These are phyloP conservation scores for Cordyceps cateniannulata DNA, from an alignment of 2,329 filamentous ascomycete species.

Conservation along the genomic window DNA sequence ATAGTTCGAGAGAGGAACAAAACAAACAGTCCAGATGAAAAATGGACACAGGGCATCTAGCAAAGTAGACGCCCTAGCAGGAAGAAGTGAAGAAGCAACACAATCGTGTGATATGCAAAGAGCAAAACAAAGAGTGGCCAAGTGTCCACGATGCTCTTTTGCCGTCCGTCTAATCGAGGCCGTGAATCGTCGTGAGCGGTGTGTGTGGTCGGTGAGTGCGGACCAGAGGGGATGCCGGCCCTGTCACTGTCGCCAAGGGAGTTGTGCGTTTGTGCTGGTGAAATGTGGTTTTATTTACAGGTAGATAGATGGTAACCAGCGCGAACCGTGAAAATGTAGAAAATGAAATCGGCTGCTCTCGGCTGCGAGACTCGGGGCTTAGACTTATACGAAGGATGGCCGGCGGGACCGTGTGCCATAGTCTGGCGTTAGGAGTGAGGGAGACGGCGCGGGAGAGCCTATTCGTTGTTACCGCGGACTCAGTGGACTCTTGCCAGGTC, in stretches of 20 bases:
- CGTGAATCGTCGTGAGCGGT: neutral
- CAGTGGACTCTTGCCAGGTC: constrained; percentile 36
- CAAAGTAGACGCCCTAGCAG: neutral
- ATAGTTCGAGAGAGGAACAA: neutral
- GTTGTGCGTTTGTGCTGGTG: neutral
- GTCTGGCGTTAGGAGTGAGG: constrained; percentile 6
- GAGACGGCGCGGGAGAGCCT: constrained; percentile 7
- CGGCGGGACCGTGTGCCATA: constrained; percentile 1
- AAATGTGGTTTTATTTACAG: neutral
- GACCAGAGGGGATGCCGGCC: neutral
- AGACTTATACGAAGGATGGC: neutral
- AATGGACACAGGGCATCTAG: neutral
- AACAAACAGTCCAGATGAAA: neutral
- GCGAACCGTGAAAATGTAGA: neutral
- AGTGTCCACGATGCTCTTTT: neutral
- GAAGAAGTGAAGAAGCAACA: neutral
- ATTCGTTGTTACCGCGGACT: constrained; percentile 28
- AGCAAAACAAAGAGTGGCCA: neutral
- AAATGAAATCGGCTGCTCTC: neutral
- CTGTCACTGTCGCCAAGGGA: neutral
- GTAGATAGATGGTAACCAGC: neutral
- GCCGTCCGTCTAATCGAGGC: neutral
- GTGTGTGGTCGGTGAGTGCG: neutral
- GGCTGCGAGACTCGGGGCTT: neutral
- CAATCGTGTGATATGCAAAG: neutral